Evolutionary conservation across 2,329 filamentous ascomycete species (phyloP).

Genomic region (Fusarium coffeatum): DNA sequence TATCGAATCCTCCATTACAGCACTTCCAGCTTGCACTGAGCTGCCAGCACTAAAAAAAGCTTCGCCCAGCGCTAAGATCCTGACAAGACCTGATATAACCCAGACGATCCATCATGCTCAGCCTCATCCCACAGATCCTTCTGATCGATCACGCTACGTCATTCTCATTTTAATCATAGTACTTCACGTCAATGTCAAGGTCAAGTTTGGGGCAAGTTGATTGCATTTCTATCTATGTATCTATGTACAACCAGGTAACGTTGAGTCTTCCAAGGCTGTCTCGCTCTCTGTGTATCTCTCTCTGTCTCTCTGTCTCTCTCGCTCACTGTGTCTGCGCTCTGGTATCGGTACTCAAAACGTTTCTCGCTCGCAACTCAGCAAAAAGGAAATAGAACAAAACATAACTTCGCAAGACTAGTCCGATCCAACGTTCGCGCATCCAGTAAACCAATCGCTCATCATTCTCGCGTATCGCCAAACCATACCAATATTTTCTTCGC

Average conservation of each 20-base stretch:
- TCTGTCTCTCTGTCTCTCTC: too few relatives aligned
- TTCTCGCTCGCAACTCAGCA: too few relatives aligned
- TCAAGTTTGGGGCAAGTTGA: not conserved
- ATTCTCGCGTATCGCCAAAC: too few relatives aligned
- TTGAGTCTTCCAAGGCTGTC: not conserved
- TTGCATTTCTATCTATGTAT: not conserved
- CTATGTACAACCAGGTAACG: not conserved
- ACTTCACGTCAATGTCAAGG: not conserved
- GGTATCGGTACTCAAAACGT: not conserved
- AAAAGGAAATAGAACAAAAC: not conserved
- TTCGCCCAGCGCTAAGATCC: not conserved
- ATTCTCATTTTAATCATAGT: fast-evolving
- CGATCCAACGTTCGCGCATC: too few relatives aligned
- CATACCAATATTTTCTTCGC: too few relatives aligned
- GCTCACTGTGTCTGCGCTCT: too few relatives aligned
- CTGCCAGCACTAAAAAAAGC: not conserved
- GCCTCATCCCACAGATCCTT: not conserved
- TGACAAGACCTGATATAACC: not conserved
- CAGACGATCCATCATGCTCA: not conserved
- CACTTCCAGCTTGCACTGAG: too few relatives aligned
- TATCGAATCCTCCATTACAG: too few relatives aligned
- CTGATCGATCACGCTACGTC: not conserved
- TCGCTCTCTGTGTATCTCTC: not conserved
- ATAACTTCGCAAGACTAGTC: not conserved
- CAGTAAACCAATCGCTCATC: too few relatives aligned